Evolutionary conservation across 345 rosid species (phyloP).

Genomic region (Heritiera fomes): DNA sequence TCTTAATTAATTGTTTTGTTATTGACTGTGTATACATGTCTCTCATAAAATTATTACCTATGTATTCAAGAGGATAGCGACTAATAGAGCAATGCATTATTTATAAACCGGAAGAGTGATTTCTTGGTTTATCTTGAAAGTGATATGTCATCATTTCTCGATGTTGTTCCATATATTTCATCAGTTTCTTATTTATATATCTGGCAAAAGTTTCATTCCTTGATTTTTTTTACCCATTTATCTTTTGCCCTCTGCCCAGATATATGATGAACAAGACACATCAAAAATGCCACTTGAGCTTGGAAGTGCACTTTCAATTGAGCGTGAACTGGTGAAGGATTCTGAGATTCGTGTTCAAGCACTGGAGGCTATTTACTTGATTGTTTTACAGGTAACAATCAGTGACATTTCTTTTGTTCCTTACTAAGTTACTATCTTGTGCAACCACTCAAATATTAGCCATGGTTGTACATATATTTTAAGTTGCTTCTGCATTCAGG

Average conservation of each 20-base stretch:
- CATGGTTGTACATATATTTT: too few relatives aligned
- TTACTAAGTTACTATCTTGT: not conserved
- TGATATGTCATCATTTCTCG: constrained; percentile 2
- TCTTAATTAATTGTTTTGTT: not conserved
- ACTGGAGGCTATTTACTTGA: constrained; percentile 83
- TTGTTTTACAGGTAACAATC: constrained; percentile 59
- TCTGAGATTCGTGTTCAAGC: constrained; percentile 78
- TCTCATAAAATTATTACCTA: not conserved
- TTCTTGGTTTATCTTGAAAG: not conserved
- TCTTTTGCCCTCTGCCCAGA: constrained; percentile 35
- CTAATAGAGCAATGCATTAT: not conserved
- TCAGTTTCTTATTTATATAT: not conserved
- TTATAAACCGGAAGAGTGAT: not conserved
- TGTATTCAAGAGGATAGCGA: not conserved
- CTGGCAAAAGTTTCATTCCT: not conserved
- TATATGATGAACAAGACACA: constrained; percentile 61
- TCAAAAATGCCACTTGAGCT: constrained; percentile 90
- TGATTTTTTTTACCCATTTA: constrained; percentile 9
- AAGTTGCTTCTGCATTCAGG: not conserved
- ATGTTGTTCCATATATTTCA: not conserved
- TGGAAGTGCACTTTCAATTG: constrained; percentile 78
- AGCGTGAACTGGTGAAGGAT: constrained; percentile 84
- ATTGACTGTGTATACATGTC: not conserved
- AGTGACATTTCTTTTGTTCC: constrained; percentile 4
- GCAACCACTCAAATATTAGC: not conserved